A percentile compares a stretch with the other conserved stretches of the same genome.
Evolutionary conservation across 1,284 basidiomycete species (phyloP).

Genomic region (Ganoderma multipileum): DNA sequence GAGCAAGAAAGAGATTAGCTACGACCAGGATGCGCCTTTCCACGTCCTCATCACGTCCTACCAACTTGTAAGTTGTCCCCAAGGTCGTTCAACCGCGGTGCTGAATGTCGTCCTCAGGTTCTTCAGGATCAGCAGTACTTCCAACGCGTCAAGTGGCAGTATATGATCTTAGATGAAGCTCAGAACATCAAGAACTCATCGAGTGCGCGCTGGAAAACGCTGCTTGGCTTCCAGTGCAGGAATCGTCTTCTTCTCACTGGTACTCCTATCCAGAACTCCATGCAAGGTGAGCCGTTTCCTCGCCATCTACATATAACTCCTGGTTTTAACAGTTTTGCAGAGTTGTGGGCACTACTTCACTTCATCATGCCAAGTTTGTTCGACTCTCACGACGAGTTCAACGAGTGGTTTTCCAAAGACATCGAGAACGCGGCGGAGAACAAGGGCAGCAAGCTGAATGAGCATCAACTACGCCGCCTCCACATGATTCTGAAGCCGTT

Average conservation of each 20-base stretch:
- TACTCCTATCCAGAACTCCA: constrained; percentile 99
- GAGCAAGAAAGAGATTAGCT: constrained; percentile 98
- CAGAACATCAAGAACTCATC: constrained; percentile 99
- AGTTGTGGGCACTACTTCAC: constrained; percentile 98
- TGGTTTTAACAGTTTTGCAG: constrained; percentile 49
- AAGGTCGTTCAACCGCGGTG: not conserved
- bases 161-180: constrained; percentile 99
- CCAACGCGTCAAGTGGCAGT: constrained; percentile 98
- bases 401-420: constrained; percentile 99
- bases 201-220: constrained; percentile 98
- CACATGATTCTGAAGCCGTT: constrained; percentile 99
- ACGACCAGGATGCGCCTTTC: constrained; percentile 95
- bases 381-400: constrained; percentile 99
- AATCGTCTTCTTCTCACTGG: constrained; percentile 96
- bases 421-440: constrained; percentile 96
- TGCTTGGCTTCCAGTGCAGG: constrained; percentile 95
- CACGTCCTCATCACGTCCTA: constrained; percentile 98
- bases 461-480: constrained; percentile 92
- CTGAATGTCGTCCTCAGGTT: constrained; percentile 55
- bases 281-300: constrained; percentile 80
- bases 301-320: not conserved
- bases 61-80: constrained; percentile 73
- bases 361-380: constrained; percentile 99
- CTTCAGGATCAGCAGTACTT: constrained; percentile 99
- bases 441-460: constrained; percentile 91